These are phyloP conservation scores for Pseudozyma hubeiensis DNA, from an alignment of 1,284 basidiomycete genomes.

Conservation along the genomic window DNA sequence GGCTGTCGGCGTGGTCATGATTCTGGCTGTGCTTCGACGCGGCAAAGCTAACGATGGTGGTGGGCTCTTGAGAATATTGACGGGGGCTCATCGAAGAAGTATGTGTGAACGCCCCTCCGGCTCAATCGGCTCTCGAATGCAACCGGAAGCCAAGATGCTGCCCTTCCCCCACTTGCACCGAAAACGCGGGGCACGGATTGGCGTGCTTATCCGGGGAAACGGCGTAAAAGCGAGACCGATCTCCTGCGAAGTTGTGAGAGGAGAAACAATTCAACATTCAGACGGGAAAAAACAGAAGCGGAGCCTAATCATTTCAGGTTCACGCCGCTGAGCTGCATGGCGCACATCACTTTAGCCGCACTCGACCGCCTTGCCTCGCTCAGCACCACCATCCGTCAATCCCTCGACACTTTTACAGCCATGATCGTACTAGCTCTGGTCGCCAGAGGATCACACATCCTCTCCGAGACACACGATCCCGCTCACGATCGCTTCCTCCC, in stretches of 20 bases:
- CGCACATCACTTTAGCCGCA: background rate
- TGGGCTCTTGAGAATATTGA: background rate
- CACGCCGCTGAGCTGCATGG: background rate
- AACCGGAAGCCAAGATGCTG: background rate
- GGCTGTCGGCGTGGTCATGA: slow-evolving; percentile 14
- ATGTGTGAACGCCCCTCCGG: slow-evolving; percentile 1
- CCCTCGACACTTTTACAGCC: background rate
- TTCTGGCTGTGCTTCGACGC: background rate
- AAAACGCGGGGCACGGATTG: background rate
- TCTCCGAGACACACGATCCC: slow-evolving; percentile 58
- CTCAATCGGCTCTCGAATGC: slow-evolving; percentile 1
- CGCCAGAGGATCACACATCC: slow-evolving; percentile 50
- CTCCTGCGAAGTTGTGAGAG: too few species aligned
- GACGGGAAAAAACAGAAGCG: too few species aligned
- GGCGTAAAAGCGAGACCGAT: too few species aligned
- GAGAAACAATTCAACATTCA: too few species aligned
- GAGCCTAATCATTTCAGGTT: too few species aligned
- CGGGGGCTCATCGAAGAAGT: background rate
- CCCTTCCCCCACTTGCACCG: slow-evolving; percentile 12
- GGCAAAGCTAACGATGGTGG: background rate
- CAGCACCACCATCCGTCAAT: slow-evolving; percentile 6
- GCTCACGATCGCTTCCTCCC: slow-evolving; percentile 60
- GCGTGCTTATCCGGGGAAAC: background rate
- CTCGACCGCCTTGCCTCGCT: background rate
- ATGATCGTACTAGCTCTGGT: slow-evolving; percentile 67